Conservation (phyloP, 805 yeast genomes). For the Sugiyamaella valdiviana region DNA sequence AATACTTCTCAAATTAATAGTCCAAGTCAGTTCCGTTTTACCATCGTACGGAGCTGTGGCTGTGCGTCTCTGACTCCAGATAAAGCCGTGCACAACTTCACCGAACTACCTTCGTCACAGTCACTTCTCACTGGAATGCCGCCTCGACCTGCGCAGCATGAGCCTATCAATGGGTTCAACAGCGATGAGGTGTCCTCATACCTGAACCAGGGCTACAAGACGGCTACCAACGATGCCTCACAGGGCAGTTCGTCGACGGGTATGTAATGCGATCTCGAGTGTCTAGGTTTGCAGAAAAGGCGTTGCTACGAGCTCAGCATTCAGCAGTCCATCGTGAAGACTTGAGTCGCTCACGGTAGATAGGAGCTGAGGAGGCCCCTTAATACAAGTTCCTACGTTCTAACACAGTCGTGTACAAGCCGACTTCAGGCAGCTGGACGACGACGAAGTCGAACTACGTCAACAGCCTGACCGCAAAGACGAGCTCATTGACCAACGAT, state of each 20-base stretch:
- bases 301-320: too few relatives aligned
- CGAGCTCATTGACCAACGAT: constrained; percentile 10
- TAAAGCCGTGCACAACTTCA: too few relatives aligned
- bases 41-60: too few relatives aligned
- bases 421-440: constrained; percentile 21
- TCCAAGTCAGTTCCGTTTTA: too few relatives aligned
- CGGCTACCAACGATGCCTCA: constrained; percentile 13
- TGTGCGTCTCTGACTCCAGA: too few relatives aligned
- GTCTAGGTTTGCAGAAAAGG: too few relatives aligned
- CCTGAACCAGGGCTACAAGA: constrained; percentile 12
- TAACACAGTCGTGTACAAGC: constrained; percentile 15
- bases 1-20: too few relatives aligned
- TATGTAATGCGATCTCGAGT: too few relatives aligned
- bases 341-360: too few relatives aligned
- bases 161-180: constrained; percentile 18
- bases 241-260: constrained; percentile 6
- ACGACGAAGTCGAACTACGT: constrained; percentile 11
- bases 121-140: neutral
- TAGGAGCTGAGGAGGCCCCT: too few relatives aligned
- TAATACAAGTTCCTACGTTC: neutral
- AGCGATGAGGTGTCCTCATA: constrained; percentile 13
- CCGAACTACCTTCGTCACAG: too few relatives aligned
- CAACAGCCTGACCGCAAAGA: constrained; percentile 7
- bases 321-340: too few relatives aligned
- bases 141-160: constrained; percentile 3